A percentile compares a stretch with the other conserved stretches of the same genome.
Evolutionary conservation across 306 rosid species (phyloP).

Genomic region (Pyrus communis): DNA sequence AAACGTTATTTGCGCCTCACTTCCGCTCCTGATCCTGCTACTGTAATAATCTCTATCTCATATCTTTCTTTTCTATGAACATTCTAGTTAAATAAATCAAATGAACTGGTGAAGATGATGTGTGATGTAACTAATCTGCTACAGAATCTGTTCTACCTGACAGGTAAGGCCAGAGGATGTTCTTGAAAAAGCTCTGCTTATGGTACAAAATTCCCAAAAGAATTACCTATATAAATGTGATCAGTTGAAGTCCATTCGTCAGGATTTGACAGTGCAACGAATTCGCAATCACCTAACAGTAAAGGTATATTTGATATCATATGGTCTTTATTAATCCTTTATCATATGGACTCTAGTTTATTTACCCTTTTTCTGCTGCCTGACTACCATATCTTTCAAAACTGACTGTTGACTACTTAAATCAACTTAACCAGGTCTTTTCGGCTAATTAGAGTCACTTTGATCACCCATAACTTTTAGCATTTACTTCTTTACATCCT

Average conservation of each 20-base stretch:
- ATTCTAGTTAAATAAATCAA: background rate
- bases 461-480: background rate
- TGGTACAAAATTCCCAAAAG: constrained; percentile 82
- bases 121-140: background rate
- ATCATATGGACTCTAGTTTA: background rate
- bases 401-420: background rate
- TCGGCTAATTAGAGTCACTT: background rate
- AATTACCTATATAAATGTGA: constrained; percentile 93
- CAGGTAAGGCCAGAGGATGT: constrained; percentile 99
- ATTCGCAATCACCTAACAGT: constrained; percentile 83
- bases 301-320: constrained; percentile 50
- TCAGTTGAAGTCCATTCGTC: constrained; percentile 96
- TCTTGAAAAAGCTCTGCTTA: constrained; percentile 72
- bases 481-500: background rate
- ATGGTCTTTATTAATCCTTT: background rate
- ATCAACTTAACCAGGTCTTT: background rate
- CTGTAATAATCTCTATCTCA: constrained; percentile 37
- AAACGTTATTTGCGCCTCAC: constrained; percentile 94
- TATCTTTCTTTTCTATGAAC: background rate
- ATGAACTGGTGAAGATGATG: background rate
- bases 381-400: background rate
- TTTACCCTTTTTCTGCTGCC: background rate
- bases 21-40: constrained; percentile 94
- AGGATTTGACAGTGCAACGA: constrained; percentile 94
- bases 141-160: constrained; percentile 8